Conservation (phyloP, 139 green algal species). For the Yamagishiella unicocca region DNA sequence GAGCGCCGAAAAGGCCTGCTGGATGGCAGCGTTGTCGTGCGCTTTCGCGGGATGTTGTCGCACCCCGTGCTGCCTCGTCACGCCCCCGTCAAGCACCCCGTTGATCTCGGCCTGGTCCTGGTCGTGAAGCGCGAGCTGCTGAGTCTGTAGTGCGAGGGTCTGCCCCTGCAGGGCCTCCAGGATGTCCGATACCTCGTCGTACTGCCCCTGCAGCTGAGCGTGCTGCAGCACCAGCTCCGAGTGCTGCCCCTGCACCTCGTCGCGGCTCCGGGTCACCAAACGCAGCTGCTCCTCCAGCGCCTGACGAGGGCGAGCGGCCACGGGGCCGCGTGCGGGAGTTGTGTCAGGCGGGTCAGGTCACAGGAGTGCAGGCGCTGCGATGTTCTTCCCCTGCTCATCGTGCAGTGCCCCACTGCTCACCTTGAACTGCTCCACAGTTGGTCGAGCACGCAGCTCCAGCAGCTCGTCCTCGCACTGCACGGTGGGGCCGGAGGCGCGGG, state of each 20-base stretch:
- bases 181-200: neutral
- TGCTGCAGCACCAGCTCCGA: neutral
- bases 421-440: neutral
- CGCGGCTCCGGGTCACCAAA: neutral
- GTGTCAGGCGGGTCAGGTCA: too few species aligned
- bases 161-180: neutral
- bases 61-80: too few species aligned
- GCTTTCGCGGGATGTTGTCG: too few species aligned
- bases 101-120: too few species aligned
- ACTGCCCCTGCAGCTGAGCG: neutral
- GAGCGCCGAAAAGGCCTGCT: neutral
- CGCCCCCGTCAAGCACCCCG: too few species aligned
- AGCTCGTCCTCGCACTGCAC: slow-evolving; percentile 21
- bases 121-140: too few species aligned
- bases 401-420: neutral
- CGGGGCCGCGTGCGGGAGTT: too few species aligned
- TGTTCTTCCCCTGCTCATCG: too few species aligned
- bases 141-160: too few species aligned
- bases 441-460: slow-evolving; percentile 2
- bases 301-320: neutral
- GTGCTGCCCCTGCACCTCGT: neutral
- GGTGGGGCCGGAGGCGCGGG: neutral
- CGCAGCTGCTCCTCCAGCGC: slow-evolving; percentile 8
- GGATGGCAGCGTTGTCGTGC: neutral
- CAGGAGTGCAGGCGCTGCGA: too few species aligned